These are phyloP conservation scores for Comarum palustre DNA, from an alignment of 306 rosid genomes.

Conservation along the genomic window DNA sequence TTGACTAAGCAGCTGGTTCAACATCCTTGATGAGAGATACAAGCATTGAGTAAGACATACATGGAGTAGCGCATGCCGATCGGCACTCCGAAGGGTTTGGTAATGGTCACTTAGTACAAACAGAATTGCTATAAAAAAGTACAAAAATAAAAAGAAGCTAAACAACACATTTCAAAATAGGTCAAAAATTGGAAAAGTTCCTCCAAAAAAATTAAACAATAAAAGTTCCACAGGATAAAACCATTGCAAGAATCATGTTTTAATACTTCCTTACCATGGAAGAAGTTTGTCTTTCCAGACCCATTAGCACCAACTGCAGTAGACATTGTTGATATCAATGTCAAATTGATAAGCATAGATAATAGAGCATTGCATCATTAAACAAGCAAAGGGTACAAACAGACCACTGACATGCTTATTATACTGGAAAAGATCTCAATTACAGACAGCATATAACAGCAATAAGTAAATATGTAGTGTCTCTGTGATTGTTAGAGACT, in stretches of 20 bases:
- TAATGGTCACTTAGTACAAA: slow-evolving; percentile 91
- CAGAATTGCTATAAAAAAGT: slow-evolving; percentile 65
- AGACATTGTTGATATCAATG: slow-evolving; percentile 18
- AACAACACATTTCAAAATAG: slow-evolving; percentile 16
- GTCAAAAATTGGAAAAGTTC: slow-evolving; percentile 4
- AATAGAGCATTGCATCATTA: neutral
- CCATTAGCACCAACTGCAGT: slow-evolving; percentile 97
- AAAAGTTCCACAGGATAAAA: slow-evolving; percentile 13
- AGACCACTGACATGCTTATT: neutral
- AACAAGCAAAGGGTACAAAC: slow-evolving; percentile 10
- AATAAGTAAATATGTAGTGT: neutral
- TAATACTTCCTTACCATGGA: slow-evolving; percentile 61
- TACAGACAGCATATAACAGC: neutral
- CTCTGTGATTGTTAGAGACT: neutral
- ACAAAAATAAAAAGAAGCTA: slow-evolving; percentile 23
- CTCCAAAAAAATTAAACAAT: neutral
- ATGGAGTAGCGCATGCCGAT: slow-evolving; percentile 86
- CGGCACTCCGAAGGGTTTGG: slow-evolving; percentile 80
- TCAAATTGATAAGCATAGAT: slow-evolving; percentile 7
- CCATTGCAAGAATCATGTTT: neutral
- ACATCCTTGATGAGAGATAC: slow-evolving; percentile 9
- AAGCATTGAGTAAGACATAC: slow-evolving; percentile 43
- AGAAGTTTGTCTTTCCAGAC: slow-evolving; percentile 94
- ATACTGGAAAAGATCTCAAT: neutral
- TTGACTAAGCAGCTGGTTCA: neutral